Evolutionary conservation across 1,139 yeast genomes (phyloP), one percentile per base, ranked within the genome.

Genomic region (Suhomyces atakaporum): DNA sequence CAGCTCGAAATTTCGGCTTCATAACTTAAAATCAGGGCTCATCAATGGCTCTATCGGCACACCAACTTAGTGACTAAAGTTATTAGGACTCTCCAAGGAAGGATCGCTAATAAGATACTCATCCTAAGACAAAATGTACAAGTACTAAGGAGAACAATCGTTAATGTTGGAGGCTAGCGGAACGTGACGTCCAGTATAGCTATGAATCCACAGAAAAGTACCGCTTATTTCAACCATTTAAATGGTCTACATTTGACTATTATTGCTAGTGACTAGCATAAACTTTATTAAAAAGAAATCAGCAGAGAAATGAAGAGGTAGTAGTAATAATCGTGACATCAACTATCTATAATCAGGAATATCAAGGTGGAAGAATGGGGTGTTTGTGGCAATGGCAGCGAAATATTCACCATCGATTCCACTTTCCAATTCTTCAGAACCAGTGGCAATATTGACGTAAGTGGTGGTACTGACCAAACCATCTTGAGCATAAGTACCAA

Each of bases 291-390:
- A 29, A 29, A 18, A 18, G 8, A 12, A 5, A 7, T 8, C 12
- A 22, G 21, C 16, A 11, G n/a, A 24, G 35, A 25, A 16, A n/a
- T 22, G 24, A 24, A 38, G 27, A 27, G 31, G 11, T 29, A 21
- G 27, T 32, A 33, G 13, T 16, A 11, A 28, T n/a, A n/a, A n/a
- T n/a, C n/a, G n/a, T 25, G 19, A 10, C 10, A 13, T n/a, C n/a
- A n/a, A n/a, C 27, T 38, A 45, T 35, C 40, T 39, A 47, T 84
- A 82, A 45, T 85, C 80, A 14, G 96, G 96, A 51, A 89, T 80
- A 36, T 88, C 95, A 41, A 87, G 69, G 62, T 88, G 96, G 77
- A 89, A 86, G 60, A 79, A 86, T 27, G 96, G 95, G 24, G 88
- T 78, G 54, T 81, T 75, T 2, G 95, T 85, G 36, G 82, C 79